Evolutionary conservation across 768 basidiomycete species (phyloP), one percentile per base, ranked within the genome.

Genomic region (Lyophyllum atratum): DNA sequence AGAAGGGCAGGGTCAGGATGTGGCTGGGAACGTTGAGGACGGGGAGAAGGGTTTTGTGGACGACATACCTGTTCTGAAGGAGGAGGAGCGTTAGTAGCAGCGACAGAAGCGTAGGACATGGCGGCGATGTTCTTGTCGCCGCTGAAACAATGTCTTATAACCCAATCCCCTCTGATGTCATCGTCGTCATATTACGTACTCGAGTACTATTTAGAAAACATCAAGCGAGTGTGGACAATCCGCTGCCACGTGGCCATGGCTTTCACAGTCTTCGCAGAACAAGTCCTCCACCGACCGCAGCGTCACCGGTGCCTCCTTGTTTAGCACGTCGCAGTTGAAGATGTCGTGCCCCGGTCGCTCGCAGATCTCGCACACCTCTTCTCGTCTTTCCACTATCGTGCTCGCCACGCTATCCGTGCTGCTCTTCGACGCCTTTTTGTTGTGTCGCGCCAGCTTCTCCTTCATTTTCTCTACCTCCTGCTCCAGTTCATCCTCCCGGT

Each of bases 401-500:
- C 67, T 67, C 42, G 76, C 77, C 21, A 53, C 56, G 2, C 71
- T 70, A 39, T 80, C 86, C 31, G 54, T 63, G 47, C 70, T 70
- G 48, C 70, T 73, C 55, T 80, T 81, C 59, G 85, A 83, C 17
- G 76, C 74, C 66, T 87, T 89, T 69, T 86, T 88, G 15, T 40
- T 40, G 60, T 85, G 80, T 45, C 83, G 81, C 6, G 82, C 68
- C 40, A 91, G 75, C 64, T 87, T 90, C 24, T 90, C 87, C 62
- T 89, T 90, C 49, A 89, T 71, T 10, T 82, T 81, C 66, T 93
- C 89, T 29, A 95, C 69, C 66, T 95, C 92, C 66, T 86, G 85
- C 65, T 95, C 93, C 26, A 96, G 83, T 61, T 94, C 93, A 66
- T 94, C 93, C 85, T 94, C 93, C 40, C 88, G 86, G 68, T 94